A percentile compares a stretch with the other conserved stretches of the same genome.
phyloP scores from a whole-genome alignment of 495 filamentous ascomycete genomes.

The Jackrogersella minutella region DNA sequence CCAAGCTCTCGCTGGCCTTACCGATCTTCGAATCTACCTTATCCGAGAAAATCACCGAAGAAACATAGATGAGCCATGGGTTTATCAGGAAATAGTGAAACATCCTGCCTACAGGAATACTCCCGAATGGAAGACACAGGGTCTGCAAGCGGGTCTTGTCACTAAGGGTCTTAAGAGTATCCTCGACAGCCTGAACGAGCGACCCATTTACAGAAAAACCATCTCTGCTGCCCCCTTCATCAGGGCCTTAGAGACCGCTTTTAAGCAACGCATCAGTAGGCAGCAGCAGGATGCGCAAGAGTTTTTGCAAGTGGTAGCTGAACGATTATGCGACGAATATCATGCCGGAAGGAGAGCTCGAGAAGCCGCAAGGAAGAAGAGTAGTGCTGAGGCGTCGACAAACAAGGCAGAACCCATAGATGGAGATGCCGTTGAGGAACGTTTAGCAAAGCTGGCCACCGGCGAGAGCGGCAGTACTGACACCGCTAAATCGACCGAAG shows the following conservation, averaged over 20 bases:
- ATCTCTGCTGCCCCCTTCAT: conserved; percentile 88
- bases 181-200: conserved; percentile 90
- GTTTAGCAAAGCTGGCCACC: conserved; percentile 29
- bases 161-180: conserved; percentile 92
- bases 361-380: conserved; percentile 48
- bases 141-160: conserved; percentile 79
- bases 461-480: conserved; percentile 16
- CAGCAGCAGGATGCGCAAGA: conserved; percentile 99
- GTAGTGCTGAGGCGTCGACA: not conserved
- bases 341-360: conserved; percentile 81
- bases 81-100: conserved; percentile 68
- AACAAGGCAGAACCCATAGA: conserved; percentile 28
- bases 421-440: conserved; percentile 36
- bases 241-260: conserved; percentile 80
- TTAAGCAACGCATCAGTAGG: conserved; percentile 86
- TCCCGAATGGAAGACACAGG: conserved; percentile 72
- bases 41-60: conserved; percentile 88
- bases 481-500: conserved; percentile 19
- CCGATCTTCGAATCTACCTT: conserved; percentile 86
- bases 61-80: conserved; percentile 72
- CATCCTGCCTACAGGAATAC: conserved; percentile 52
- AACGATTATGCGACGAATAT: conserved; percentile 92
- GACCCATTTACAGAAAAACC: conserved; percentile 92
- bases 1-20: conserved; percentile 93
- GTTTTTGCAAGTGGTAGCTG: conserved; percentile 91